Base-by-base conservation (phyloP, 2,329 filamentous ascomycete species). In the Ceratocystis variospora region DNA sequence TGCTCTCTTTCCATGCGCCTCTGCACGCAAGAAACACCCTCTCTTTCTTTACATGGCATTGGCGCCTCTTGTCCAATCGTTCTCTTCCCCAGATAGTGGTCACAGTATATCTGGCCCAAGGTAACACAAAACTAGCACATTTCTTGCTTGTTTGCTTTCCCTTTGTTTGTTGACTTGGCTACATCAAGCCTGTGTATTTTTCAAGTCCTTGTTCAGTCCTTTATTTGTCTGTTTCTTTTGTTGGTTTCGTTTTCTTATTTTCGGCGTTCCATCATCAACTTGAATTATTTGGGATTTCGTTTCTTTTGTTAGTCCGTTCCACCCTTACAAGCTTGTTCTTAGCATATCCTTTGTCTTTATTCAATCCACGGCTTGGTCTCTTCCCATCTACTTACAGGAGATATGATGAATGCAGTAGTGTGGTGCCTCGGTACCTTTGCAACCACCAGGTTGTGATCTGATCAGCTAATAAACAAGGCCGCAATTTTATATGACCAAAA, bases 51-150 rank as follows among this genome's bases (percentile, higher is more conserved):
- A 12, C 37, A 12, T 41, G 37, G 44, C 44, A 63, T 22, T 22
- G 44, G 44, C 50, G 46, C 41, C 44, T 63, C 64, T 61, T 25
- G 19, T n/a, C 15, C 64, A 22, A 41, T 41, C 10, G 10, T 41
- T 41, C 53, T 31, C 19, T 48, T 41, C 61, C 41, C 48, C 66
- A 68, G 66, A 66, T 68, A 68, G 66, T 63, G 46, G 63, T 31
- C 63, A 65, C 63, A 65, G 63, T 48, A 68, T 68, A 65, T 68
- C 66, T 68, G 66, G 63, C 45, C 22, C 19, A 50, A 55, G 55
- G 55, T 62, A 67, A 67, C 62, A 37, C 55, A 66, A 66, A 66
- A 61, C 55, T 62, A 33, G 28, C 19, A 53, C 28, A 44, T 62
- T 64, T 53, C 48, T 64, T 67, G 5, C 62, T 66, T 67, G 55